Evolutionary conservation across 441 rosid species (phyloP), one percentile per base, ranked within the genome.

Genomic region (Arabidopsis hybrid): DNA sequence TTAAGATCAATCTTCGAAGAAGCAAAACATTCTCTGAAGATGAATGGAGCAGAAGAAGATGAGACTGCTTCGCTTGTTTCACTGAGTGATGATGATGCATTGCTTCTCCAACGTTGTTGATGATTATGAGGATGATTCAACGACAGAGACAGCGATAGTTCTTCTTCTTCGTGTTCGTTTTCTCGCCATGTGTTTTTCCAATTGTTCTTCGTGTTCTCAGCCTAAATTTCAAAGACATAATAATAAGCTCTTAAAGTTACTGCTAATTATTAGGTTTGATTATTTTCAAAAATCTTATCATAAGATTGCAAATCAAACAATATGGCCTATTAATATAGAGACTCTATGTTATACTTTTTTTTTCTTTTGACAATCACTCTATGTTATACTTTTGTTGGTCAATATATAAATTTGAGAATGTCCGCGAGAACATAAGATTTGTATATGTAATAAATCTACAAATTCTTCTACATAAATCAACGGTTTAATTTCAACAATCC

Each of bases 31-130:
- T 83, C 90, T 65, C 79, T 77, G 26, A 84, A 78, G 62, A 60
- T 42, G 72, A 50, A 75, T 35, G 74, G 79, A 67, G 79, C 64
- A 0, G 80, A 51, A 60, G 73, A 69, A 0, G 85, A 84, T 2
- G 92, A 89, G 60, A 87, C 72, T 7, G 88, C 88, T 72, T 88
- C 97, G 16, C 93, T 89, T 10, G 76, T 82, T 72, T 88, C 98
- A 51, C 96, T 88, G 0, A 82, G 65, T 0, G 89, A 64, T 17
- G 80, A 87, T 10, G 91, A 85, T 8, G 81, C 83, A 56, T 81
- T 82, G 73, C 89, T 89, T 80, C 85, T 81, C 79, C 87, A 58
- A 57, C 67, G 71, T 58, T 58, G 56, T 85, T 0, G 86, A 85
- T 0, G 10, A 57, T 6, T 63, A 7, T 60, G 80, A 32, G 59